A percentile compares a stretch with the other conserved stretches of the same genome.
These are phyloP conservation scores for Dissophora globulifera DNA, from an alignment of 192 early-diverging fungal species.

Conservation along the genomic window DNA sequence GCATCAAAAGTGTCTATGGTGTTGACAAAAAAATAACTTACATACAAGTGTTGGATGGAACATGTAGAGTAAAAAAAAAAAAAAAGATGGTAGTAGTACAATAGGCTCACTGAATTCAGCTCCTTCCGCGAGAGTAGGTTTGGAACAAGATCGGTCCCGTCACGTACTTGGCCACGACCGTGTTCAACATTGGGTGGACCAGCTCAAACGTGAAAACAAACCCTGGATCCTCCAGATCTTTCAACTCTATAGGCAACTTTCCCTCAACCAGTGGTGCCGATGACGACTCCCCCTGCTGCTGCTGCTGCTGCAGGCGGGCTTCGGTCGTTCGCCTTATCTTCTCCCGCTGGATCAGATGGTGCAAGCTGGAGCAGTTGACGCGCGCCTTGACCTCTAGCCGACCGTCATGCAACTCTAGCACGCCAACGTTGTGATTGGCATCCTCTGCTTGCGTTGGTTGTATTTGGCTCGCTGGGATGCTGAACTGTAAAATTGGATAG, in stretches of 20 bases:
- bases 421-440: not conserved
- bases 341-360: slow-evolving; percentile 36
- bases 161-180: slow-evolving; percentile 12
- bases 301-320: not conserved
- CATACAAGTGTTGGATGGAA: too few species aligned
- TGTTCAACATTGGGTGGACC: slow-evolving; percentile 28
- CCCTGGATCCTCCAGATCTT: slow-evolving; percentile 39
- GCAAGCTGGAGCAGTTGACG: slow-evolving; percentile 42
- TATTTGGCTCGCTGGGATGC: not conserved
- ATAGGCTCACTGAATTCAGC: not conserved
- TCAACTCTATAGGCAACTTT: not conserved
- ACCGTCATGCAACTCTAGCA: slow-evolving; percentile 30
- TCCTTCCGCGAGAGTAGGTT: slow-evolving; percentile 17
- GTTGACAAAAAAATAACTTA: too few species aligned
- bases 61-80: not conserved
- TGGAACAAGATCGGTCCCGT: slow-evolving; percentile 25
- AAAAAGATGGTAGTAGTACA: not conserved
- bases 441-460: not conserved
- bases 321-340: slow-evolving; percentile 9
- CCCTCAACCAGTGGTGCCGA: not conserved
- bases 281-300: not conserved
- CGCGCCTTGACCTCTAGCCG: slow-evolving; percentile 11
- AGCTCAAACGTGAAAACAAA: slow-evolving; percentile 40
- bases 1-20: too few species aligned
- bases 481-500: slow-evolving; percentile 31